Evolutionary conservation across 768 basidiomycete genomes (phyloP).

Genomic region (Tylopilus plumbeoviolaceoides): DNA sequence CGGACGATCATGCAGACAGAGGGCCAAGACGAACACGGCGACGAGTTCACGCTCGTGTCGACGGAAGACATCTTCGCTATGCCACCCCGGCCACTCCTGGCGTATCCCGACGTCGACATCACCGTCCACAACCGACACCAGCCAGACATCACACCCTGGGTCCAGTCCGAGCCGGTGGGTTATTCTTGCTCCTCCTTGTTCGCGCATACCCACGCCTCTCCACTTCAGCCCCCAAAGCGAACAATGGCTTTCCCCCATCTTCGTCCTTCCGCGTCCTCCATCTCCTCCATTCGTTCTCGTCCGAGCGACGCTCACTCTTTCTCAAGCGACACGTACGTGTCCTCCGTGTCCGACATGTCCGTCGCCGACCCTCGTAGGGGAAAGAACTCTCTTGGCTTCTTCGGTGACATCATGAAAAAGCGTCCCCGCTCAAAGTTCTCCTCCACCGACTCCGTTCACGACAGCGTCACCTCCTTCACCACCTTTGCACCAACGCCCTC

Average conservation of each 20-base stretch:
- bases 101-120: constrained; percentile 12
- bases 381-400: constrained; percentile 43
- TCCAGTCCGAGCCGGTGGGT: constrained; percentile 10
- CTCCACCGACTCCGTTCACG: constrained; percentile 30
- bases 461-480: constrained; percentile 28
- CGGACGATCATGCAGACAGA: neutral
- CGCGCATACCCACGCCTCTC: constrained; percentile 8
- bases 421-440: constrained; percentile 39
- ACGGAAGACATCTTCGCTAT: constrained; percentile 5
- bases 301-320: constrained; percentile 30
- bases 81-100: constrained; percentile 1
- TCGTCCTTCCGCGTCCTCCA: constrained; percentile 32
- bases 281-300: constrained; percentile 25
- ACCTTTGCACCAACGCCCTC: constrained; percentile 38
- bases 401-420: constrained; percentile 40
- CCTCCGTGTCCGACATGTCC: constrained; percentile 34
- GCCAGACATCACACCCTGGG: constrained; percentile 21
- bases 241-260: constrained; percentile 25
- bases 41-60: constrained; percentile 9
- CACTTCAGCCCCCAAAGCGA: constrained; percentile 16
- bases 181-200: neutral
- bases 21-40: neutral
- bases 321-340: constrained; percentile 23
- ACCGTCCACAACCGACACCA: neutral
- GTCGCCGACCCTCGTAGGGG: constrained; percentile 39